These are phyloP conservation scores for Tylopilus vinaceipallidus DNA, from an alignment of 768 basidiomycete species.

Conservation along the genomic window DNA sequence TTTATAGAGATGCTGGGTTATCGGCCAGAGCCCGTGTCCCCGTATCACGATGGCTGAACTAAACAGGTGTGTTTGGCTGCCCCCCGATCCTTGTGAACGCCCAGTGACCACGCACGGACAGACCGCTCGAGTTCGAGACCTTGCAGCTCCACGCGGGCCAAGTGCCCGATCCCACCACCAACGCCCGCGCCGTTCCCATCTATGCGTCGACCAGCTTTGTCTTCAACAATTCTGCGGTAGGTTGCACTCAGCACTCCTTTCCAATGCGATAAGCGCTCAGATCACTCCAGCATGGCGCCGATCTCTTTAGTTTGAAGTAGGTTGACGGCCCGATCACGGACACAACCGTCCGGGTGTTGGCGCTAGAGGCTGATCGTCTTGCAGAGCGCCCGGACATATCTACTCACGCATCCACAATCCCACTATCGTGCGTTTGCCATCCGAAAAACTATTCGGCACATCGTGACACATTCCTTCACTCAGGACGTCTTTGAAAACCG, in stretches of 20 bases:
- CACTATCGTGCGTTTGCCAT: constrained; percentile 45
- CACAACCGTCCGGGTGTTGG: background rate
- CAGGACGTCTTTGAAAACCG: constrained; percentile 66
- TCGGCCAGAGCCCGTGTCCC: too few species aligned
- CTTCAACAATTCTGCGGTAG: constrained; percentile 52
- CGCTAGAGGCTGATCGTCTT: background rate
- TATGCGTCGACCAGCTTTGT: constrained; percentile 56
- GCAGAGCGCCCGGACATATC: constrained; percentile 44
- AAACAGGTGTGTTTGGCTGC: constrained; percentile 17
- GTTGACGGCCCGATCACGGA: background rate
- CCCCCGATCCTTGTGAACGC: background rate
- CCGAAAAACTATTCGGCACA: background rate
- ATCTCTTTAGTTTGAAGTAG: constrained; percentile 49
- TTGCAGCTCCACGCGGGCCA: constrained; percentile 64
- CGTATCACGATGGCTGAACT: constrained; percentile 21
- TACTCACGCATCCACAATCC: constrained; percentile 59
- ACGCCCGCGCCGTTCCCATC: constrained; percentile 63
- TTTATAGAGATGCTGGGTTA: background rate
- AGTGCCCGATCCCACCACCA: constrained; percentile 48
- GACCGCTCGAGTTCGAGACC: constrained; percentile 57
- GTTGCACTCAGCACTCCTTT: background rate
- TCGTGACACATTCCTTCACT: background rate
- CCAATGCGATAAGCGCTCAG: background rate
- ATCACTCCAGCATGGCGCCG: constrained; percentile 46
- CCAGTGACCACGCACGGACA: background rate